Percentiles rank a stretch among this genome's conserved stretches.
These are phyloP conservation scores for Phytophthora tubulina DNA, from an alignment of 352 stramenopile species.

Conservation along the genomic window DNA sequence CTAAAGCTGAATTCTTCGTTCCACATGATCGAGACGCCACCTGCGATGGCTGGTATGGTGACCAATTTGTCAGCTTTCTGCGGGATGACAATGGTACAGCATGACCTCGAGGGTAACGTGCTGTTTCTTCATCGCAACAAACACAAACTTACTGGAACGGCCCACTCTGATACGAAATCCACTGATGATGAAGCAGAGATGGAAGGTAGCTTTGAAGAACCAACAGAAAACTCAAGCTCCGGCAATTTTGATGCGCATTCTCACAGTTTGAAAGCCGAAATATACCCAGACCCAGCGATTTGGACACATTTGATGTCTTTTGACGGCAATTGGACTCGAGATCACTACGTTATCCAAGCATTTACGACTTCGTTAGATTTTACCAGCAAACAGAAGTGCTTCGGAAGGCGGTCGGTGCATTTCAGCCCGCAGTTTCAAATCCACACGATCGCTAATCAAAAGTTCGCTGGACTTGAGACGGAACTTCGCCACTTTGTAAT, in stretches of 20 bases:
- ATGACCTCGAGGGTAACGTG: conserved; percentile 42
- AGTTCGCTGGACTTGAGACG: conserved; percentile 23
- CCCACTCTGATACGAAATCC: not conserved
- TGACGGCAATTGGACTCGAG: conserved; percentile 41
- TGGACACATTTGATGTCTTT: conserved; percentile 75
- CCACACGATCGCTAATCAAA: conserved; percentile 9
- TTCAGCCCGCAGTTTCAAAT: conserved; percentile 30
- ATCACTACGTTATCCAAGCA: conserved; percentile 60
- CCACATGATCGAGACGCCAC: conserved; percentile 62
- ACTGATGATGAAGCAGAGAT: no score
- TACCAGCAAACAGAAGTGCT: conserved; percentile 62
- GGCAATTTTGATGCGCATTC: conserved; percentile 1
- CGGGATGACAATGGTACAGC: conserved; percentile 64
- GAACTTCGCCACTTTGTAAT: conserved; percentile 25
- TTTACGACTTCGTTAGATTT: conserved; percentile 49
- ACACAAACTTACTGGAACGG: conserved; percentile 45
- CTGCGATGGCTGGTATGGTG: conserved; percentile 48
- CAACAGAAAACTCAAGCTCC: no score
- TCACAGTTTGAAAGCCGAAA: not conserved
- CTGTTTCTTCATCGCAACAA: conserved; percentile 67
- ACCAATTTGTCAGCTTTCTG: conserved; percentile 49
- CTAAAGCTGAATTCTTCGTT: conserved; percentile 54
- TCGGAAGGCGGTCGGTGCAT: conserved; percentile 38
- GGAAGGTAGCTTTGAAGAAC: no score
- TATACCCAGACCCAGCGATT: conserved; percentile 50